A percentile compares a stretch with the other conserved stretches of the same genome.
Evolutionary conservation across 345 rosid genomes (phyloP).

Genomic region (Gossypium herbaceum): DNA sequence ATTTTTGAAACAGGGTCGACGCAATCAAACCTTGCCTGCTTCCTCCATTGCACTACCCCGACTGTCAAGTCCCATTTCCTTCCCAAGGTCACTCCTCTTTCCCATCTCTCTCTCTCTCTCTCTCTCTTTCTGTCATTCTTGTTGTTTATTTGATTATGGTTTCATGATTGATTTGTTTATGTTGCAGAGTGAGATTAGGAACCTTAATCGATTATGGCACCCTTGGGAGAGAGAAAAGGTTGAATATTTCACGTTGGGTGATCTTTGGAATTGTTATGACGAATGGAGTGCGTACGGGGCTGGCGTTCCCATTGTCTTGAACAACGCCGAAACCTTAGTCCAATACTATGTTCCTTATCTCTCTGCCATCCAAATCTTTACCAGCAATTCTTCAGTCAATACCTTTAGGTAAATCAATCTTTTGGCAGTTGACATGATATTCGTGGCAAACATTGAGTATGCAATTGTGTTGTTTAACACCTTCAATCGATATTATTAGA

Average conservation of each 20-base stretch:
- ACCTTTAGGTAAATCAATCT: constrained; percentile 49
- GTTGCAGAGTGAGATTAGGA: constrained; percentile 75
- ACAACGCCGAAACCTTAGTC: constrained; percentile 71
- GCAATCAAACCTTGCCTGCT: constrained; percentile 81
- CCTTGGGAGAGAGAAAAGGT: constrained; percentile 88
- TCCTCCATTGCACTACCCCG: constrained; percentile 83
- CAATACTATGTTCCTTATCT: constrained; percentile 98
- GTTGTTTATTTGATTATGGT: not conserved
- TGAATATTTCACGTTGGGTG: constrained; percentile 75
- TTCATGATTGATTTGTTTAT: not conserved
- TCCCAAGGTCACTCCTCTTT: constrained; percentile 53
- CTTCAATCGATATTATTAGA: not conserved
- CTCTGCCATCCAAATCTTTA: constrained; percentile 93
- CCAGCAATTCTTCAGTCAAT: constrained; percentile 65
- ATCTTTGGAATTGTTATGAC: constrained; percentile 85
- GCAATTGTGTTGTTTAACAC: not conserved
- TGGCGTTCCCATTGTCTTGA: constrained; percentile 73
- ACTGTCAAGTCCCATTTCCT: constrained; percentile 71
- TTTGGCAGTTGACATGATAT: not conserved
- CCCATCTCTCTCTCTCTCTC: not conserved
- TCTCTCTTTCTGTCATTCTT: not conserved
- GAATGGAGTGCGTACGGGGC: constrained; percentile 99
- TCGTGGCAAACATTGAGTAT: not conserved
- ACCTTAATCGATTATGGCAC: constrained; percentile 83
- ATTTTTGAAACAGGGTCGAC: constrained; percentile 51